Evolutionary conservation across 2,329 filamentous ascomycete species (phyloP), one percentile per base, ranked within the genome.

Genomic region (Penicillium carneum): DNA sequence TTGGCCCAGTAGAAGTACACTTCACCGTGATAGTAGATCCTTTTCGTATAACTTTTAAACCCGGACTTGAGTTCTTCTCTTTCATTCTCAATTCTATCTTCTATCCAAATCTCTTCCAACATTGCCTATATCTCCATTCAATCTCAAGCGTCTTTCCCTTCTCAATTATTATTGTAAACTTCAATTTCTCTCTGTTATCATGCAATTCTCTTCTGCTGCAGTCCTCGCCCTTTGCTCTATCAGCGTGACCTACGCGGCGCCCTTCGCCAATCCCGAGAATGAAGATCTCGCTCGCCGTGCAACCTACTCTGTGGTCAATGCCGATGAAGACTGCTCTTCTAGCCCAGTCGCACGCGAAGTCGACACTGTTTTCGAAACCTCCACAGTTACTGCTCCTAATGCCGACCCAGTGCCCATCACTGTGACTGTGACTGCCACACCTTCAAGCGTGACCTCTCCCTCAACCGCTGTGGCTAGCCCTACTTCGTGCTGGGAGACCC

Each of bases 281-380:
- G 63, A 70, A 18, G 69, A 69, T 36, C 45, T 72, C 26, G 59
- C 64, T 54, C 72, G 72, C 57, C 69, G 73, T 57, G 54, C 61
- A 31, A 54, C 62, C 2, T 77, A 77, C 54, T 62, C 69, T 1
- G 67, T 77, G 23, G 74, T 76, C 62, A 76, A 76, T 62, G 75
- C 75, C 20, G 74, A 69, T 26, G 73, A 72, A 20, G 60, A 64
- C 0, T 31, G 16, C 10, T 47, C 58, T 1, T 65, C 51, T 16
- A 65, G 56, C 48, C 63, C 67, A 34, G 36, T 63, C 26, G 53
- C 66, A 20, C 68, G 67, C 2, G 62, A 65, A 42, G 50, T 65
- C 12, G 59, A 69, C n/a, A 69, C 65, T 51, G 56, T 69, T 16
- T 67, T 62, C 12, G 26, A 68, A 45, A 70, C 68, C n/a, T 64